Evolutionary conservation across 371 early-diverging fungal genomes (phyloP), one percentile per base, ranked within the genome.

Genomic region (Actinomortierella wolfii): DNA sequence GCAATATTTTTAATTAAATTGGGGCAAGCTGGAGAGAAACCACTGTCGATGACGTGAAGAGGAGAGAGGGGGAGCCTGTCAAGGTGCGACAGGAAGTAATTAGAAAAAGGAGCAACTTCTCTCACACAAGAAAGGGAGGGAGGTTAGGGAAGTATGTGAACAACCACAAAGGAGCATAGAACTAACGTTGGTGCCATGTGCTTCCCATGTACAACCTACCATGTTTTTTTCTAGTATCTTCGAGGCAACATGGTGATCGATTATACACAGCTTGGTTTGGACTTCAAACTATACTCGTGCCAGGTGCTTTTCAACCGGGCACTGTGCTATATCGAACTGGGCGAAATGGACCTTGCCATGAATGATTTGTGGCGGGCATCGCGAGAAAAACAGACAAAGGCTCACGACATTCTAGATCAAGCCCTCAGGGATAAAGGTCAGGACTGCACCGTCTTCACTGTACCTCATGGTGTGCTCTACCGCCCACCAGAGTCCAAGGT

Each of bases 251-350:
- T 86, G 64, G 83, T 88, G 45, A 96, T 97, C 67, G 96, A 98
- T 79, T 98, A 98, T 77, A 89, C 88, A 53, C 97, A 98, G 74
- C 81, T 98, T 47, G 97, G 97, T 3, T 83, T 97, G 41, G 82
- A 88, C 51, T 94, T 87, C 80, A 89, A 91, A 75, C 86, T 97
- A 25, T 92, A 90, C 74, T 78, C 91, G 15, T 94, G 92, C 71
- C 93, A 97, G 76, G 90, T 94, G 25, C 64, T 91, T 52, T 96
- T 93, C 79, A 97, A 97, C 68, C 87, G 94, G 21, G 96, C 91
- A 0, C 84, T 97, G 18, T 92, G 93, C 69, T 86, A 88, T 57
- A 81, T 93, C 7, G 88, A 91, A 28, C 64, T 94, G 39, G 89
- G 89, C 13, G 83, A 93, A 57, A 86, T 87, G 51, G 82, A 87